Conservation (phyloP, 2,329 filamentous ascomycete species). For the Nemania bipapillata region DNA sequence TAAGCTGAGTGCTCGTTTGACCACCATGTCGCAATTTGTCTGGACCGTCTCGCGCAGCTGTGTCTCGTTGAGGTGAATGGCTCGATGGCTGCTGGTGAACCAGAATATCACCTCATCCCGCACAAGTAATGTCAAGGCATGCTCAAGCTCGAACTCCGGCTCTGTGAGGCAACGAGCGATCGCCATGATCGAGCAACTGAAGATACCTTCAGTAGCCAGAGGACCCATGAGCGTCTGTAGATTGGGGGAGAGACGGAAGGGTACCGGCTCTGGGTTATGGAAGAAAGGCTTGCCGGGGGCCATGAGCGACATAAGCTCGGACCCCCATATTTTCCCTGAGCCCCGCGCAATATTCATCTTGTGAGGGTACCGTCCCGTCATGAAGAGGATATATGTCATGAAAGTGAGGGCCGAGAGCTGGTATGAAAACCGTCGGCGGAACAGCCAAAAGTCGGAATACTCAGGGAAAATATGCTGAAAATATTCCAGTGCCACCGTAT, state of each 20-base stretch:
- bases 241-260: slow-evolving; percentile 96
- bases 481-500: slow-evolving; percentile 83
- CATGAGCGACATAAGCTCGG: slow-evolving; percentile 92
- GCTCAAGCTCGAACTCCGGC: slow-evolving; percentile 88
- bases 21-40: slow-evolving; percentile 87
- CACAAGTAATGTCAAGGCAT: slow-evolving; percentile 93
- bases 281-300: slow-evolving; percentile 85
- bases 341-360: slow-evolving; percentile 91
- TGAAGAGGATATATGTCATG: slow-evolving; percentile 98
- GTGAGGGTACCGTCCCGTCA: slow-evolving; percentile 93
- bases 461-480: slow-evolving; percentile 89
- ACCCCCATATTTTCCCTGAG: slow-evolving; percentile 94
- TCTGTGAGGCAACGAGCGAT: slow-evolving; percentile 94
- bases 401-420: slow-evolving; percentile 95
- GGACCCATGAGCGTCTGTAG: slow-evolving; percentile 96
- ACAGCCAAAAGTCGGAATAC: slow-evolving; percentile 96
- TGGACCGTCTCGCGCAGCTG: slow-evolving; percentile 83
- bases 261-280: slow-evolving; percentile 93
- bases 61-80: slow-evolving; percentile 67
- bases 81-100: slow-evolving; percentile 83
- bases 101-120: slow-evolving; percentile 98
- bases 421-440: slow-evolving; percentile 96
- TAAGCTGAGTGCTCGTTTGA: slow-evolving; percentile 87
- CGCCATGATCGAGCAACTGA: slow-evolving; percentile 93
- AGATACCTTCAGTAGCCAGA: slow-evolving; percentile 94